Evolutionary conservation across 345 rosid genomes (phyloP).

Genomic region (Gossypium bickii): DNA sequence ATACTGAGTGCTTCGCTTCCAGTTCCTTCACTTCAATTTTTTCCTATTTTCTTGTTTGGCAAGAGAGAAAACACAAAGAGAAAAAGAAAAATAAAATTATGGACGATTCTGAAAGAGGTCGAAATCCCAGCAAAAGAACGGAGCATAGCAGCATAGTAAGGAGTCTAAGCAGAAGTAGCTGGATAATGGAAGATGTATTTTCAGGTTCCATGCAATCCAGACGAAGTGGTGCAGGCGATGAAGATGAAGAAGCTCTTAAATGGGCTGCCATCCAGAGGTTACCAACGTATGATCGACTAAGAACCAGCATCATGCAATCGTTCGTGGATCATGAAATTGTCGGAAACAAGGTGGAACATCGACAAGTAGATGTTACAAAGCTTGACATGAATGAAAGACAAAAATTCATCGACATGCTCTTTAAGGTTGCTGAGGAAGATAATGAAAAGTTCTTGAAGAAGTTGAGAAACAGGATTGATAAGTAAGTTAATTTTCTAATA

Average conservation of each 20-base stretch:
- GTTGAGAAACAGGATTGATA: slow-evolving; percentile 67
- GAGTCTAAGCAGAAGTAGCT: slow-evolving; percentile 53
- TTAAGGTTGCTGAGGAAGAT: slow-evolving; percentile 82
- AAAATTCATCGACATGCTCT: slow-evolving; percentile 62
- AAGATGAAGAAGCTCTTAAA: slow-evolving; percentile 86
- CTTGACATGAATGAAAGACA: slow-evolving; percentile 63
- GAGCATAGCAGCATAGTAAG: slow-evolving; percentile 40
- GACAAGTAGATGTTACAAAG: slow-evolving; percentile 64
- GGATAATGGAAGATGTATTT: slow-evolving; percentile 63
- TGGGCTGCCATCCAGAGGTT: slow-evolving; percentile 96
- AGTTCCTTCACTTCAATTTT: not conserved
- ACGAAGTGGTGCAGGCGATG: slow-evolving; percentile 42
- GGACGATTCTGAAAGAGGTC: slow-evolving; percentile 21
- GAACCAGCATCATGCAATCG: slow-evolving; percentile 65
- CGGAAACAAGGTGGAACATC: slow-evolving; percentile 29
- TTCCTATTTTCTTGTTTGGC: not conserved
- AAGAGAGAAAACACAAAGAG: too few species aligned
- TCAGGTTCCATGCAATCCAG: slow-evolving; percentile 34
- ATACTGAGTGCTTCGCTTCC: too few species aligned
- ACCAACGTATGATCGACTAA: slow-evolving; percentile 74
- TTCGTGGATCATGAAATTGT: slow-evolving; percentile 33
- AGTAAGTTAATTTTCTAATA: slow-evolving; percentile 32
- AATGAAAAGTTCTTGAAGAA: slow-evolving; percentile 69
- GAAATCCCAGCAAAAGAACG: slow-evolving; percentile 25
- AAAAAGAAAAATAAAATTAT: not conserved